Evolutionary conservation across 306 rosid species (phyloP), one percentile per base, ranked within the genome.

Genomic region (Malus asiatica): DNA sequence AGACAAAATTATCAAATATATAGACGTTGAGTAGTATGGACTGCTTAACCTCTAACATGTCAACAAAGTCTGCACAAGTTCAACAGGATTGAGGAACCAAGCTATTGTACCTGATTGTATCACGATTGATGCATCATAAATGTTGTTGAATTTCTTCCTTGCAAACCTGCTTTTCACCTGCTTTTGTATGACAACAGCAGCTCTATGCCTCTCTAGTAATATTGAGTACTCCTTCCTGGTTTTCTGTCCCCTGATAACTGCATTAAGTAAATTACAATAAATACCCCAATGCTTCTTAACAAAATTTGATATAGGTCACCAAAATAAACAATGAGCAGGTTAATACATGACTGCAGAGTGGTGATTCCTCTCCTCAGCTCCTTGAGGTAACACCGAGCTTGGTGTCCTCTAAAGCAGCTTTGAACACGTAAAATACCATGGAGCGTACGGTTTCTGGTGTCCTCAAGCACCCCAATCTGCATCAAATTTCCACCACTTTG

Each of bases 401-500:
- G 96, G 88, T 95, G 83, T 75, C 99, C 99, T 89, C 97, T 92
- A 81, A 90, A 92, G 84, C 93, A 95, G 90, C 98, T 95, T 84
- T 95, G 99, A 78, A 95, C 96, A 33, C 93, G 90, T 74, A 95
- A 83, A 82, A 92, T 82, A 45, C 99, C 97, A 84, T 89, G 97
- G 64, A 92, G 92, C 29, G 99, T 92, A 71, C 97, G 97, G 63
- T 90, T 95, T 87, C 99, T 87, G 65, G 98, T 92, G 86, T 95
- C 99, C 82, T 95, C 99, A 52, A 95, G 98, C 75, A 90, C 89
- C 78, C 99, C 99, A 82, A 92, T 89, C 99, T 95, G 87, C 87
- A 89, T 66, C 73, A 58, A 23, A 53, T 66, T 18, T 42, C 40
- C 57, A 63, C 44, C 62, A 5, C 12, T 4, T 62, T 23, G 30